phyloP scores from a whole-genome alignment of 2,329 filamentous ascomycete genomes.

The Fonsecaea pugnacius region DNA sequence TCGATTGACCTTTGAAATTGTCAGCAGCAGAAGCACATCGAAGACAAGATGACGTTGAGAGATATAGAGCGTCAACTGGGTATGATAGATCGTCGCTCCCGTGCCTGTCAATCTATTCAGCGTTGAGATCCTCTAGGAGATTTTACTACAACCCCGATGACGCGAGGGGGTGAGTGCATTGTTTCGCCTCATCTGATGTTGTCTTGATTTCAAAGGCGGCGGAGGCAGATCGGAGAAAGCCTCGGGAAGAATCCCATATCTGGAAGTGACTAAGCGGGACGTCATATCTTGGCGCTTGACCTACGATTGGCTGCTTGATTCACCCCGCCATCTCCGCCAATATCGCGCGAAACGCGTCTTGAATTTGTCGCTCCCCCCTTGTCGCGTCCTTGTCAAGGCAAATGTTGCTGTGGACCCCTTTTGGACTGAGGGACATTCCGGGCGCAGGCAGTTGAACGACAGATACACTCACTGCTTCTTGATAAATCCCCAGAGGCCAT shows the following conservation, averaged over 20 bases:
- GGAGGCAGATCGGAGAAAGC: background rate
- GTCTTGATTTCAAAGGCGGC: slow-evolving; percentile 20
- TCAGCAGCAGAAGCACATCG: slow-evolving; percentile 20
- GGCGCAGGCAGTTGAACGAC: slow-evolving; percentile 5
- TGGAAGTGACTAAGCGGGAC: slow-evolving; percentile 3
- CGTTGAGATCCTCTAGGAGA: background rate
- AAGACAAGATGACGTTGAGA: slow-evolving; percentile 13
- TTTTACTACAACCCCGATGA: slow-evolving; percentile 4
- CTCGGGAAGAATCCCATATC: slow-evolving; percentile 10
- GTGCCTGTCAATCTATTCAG: background rate
- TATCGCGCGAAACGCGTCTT: slow-evolving; percentile 4
- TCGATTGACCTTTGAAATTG: slow-evolving; percentile 11
- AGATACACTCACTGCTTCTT: background rate
- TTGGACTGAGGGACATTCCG: background rate
- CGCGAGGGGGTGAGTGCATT: slow-evolving; percentile 3
- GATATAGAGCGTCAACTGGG: background rate
- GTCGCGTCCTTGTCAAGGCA: slow-evolving; percentile 6
- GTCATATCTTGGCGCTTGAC: background rate
- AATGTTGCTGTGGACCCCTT: background rate
- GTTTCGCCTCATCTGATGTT: slow-evolving; percentile 1
- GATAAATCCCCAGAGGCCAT: slow-evolving; percentile 1
- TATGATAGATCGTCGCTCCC: slow-evolving; percentile 6
- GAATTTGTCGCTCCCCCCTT: slow-evolving; percentile 9
- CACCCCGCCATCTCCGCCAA: slow-evolving; percentile 8
- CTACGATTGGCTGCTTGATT: background rate